Base-by-base conservation (phyloP, 192 early-diverging fungal genomes). In the Coemansia sp. region DNA sequence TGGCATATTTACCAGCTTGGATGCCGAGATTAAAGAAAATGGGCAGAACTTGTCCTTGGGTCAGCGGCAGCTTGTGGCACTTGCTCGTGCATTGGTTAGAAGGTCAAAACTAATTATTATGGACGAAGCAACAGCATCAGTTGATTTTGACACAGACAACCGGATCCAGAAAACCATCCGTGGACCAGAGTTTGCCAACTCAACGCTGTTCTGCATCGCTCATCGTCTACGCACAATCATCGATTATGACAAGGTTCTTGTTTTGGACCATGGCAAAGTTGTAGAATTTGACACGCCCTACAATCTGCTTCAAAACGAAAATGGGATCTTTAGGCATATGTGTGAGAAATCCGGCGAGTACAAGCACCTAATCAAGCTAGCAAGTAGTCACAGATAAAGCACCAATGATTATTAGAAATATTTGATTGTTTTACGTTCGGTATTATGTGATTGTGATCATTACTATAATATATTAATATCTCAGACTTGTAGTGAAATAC, bases 151-250 rank as follows among this genome's bases (percentile, higher is more conserved):
- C 59, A 96, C 93, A 0, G 96, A 98, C 68, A 84, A 85, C 13
- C 84, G 84, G 46, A 96, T 98, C 73, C 96, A 98, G 75, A 69
- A 73, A 18, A 94, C 94, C 0, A 95, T 98, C 62, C 90, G 93
- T 37, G 68, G 77, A 41, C 85, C 90, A 63, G 85, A 88, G 56
- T 92, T 95, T 76, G 75, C 78, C 41, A 72, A 88, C 54, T 85
- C 88, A 3, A 92, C 96, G 0, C 68, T 98, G 37, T 72, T 98
- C 16, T 90, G 88, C 57, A 93, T 98, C 70, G 96, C 96, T 4
- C 96, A 98, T 72, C 87, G 94, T 41, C 68, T 94, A 58, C 82
- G 88, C 52, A 94, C 94, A 0, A 87, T 96, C 52, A 89, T 89
- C 6, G 91, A 91, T 67, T 95, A 93, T 69, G 93, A 95, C 70